phyloP scores from a whole-genome alignment of 139 green algal species.

The Haematococcus sp. region DNA sequence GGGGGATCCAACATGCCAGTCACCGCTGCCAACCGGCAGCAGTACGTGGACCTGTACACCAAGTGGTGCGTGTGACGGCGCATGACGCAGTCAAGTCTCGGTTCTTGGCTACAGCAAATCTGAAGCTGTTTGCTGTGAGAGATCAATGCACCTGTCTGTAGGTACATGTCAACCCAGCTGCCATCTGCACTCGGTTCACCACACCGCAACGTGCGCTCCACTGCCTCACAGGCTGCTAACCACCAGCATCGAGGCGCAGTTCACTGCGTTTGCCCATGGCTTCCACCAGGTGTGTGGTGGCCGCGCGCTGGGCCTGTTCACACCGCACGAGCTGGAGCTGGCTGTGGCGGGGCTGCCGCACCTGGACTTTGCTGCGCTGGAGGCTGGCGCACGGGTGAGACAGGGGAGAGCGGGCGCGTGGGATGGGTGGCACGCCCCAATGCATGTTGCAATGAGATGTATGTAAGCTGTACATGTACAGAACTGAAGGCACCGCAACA shows the following conservation, averaged over 20 bases:
- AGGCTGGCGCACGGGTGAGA: slow-evolving; percentile 27
- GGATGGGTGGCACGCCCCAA: no score
- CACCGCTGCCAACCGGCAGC: slow-evolving; percentile 66
- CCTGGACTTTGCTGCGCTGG: slow-evolving; percentile 76
- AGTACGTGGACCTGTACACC: slow-evolving; percentile 75
- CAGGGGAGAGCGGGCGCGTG: background rate
- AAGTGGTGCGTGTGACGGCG: slow-evolving; percentile 10
- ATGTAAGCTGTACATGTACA: no score
- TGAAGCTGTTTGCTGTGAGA: background rate
- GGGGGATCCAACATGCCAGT: slow-evolving; percentile 60
- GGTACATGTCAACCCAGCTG: no score
- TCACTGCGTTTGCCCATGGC: slow-evolving; percentile 66
- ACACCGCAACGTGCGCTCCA: background rate
- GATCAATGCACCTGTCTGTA: background rate
- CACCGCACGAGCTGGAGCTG: slow-evolving; percentile 79
- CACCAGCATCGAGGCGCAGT: slow-evolving; percentile 60
- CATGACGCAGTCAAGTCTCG: no score
- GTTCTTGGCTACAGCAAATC: no score
- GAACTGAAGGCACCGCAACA: no score
- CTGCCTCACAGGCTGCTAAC: slow-evolving; percentile 46
- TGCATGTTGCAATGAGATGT: no score
- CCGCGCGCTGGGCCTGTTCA: slow-evolving; percentile 44
- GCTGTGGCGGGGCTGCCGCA: slow-evolving; percentile 73
- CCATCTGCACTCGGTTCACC: no score
- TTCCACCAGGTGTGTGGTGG: slow-evolving; percentile 51